Base-by-base conservation (phyloP, 2,329 filamentous ascomycete genomes). In the Huntiella moniliformis region DNA sequence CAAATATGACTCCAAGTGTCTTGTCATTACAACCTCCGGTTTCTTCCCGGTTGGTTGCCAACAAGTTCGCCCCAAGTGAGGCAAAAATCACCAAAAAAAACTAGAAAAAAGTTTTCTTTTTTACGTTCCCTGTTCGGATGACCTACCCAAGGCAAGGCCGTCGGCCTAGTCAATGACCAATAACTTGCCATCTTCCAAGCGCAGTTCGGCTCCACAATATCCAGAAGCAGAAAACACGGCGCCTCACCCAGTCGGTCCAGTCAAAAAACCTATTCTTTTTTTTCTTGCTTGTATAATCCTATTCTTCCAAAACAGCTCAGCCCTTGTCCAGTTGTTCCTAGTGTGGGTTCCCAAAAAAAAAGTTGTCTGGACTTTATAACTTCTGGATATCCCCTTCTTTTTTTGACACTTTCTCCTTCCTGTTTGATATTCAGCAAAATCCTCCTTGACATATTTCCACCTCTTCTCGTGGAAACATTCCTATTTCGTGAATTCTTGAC, bases 271-370 rank as follows among this genome's bases (percentile, higher is more conserved):
- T 8, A 39, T 39, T 12, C 16, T 34, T 18, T 45, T 33, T 45
- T 38, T 15, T 10, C 16, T 16, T 44, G 12, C 17, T 43, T 36
- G 46, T 49, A 49, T 42, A 46, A 46, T 38, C 46, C 35, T 49
- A 34, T 49, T 46, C 28, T 42, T 33, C 6, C 15, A 18, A 39
- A 22, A 12, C n/a, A 22, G 22, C 38, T 39, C 22, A 18, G 38
- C 11, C 38, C 22, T 12, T 39, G 5, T 28, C 22, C 22, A 28
- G 22, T 28, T 3, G 22, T 28, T 28, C 22, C 22, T 28, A 28
- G 22, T 28, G 22, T 28, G 22, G 22, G 10, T 28, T 28, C 22
- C 2, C 7, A 28, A 28, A 28, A 28, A 28, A 28, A 28, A 28
- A 28, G 22, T 28, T 28, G 22, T 28, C 22, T 28, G 22, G 22